phyloP scores from a whole-genome alignment of 2,329 filamentous ascomycete genomes.

The Fusarium anthophilum region DNA sequence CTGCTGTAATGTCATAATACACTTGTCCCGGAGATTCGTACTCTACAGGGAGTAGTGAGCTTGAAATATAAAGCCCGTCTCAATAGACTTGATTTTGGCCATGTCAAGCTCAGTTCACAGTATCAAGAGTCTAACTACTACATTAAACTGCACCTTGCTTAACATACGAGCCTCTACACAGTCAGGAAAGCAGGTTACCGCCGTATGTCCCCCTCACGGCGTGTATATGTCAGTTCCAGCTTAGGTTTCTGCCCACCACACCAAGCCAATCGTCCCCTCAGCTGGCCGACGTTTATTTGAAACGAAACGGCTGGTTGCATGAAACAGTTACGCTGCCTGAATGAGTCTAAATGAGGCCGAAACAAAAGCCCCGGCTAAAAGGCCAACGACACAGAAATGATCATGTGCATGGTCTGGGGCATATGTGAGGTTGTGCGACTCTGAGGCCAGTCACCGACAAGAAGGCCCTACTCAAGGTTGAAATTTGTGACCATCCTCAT shows the following conservation, averaged over 20 bases:
- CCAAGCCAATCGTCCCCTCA: neutral
- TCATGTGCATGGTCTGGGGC: slow-evolving; percentile 8
- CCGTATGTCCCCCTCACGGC: neutral
- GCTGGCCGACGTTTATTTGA: slow-evolving; percentile 9
- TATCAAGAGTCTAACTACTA: neutral
- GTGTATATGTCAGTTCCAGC: neutral
- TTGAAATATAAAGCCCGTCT: neutral
- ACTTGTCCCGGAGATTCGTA: neutral
- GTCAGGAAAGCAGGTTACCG: neutral
- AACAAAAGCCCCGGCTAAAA: slow-evolving; percentile 18
- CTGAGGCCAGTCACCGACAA: slow-evolving; percentile 3
- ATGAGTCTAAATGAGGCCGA: slow-evolving; percentile 11
- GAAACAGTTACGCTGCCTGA: neutral
- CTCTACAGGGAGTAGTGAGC: neutral
- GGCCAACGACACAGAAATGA: neutral
- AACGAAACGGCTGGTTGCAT: slow-evolving; percentile 26
- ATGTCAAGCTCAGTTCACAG: neutral
- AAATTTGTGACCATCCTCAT: slow-evolving; percentile 18
- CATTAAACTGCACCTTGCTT: neutral
- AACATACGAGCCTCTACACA: neutral
- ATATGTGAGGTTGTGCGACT: slow-evolving; percentile 12
- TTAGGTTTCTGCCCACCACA: neutral
- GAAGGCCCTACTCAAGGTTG: neutral
- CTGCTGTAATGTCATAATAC: neutral
- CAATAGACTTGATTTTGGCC: neutral